These are phyloP conservation scores for Ganoderma sp. DNA, from an alignment of 1,284 basidiomycete genomes.

Conservation along the genomic window DNA sequence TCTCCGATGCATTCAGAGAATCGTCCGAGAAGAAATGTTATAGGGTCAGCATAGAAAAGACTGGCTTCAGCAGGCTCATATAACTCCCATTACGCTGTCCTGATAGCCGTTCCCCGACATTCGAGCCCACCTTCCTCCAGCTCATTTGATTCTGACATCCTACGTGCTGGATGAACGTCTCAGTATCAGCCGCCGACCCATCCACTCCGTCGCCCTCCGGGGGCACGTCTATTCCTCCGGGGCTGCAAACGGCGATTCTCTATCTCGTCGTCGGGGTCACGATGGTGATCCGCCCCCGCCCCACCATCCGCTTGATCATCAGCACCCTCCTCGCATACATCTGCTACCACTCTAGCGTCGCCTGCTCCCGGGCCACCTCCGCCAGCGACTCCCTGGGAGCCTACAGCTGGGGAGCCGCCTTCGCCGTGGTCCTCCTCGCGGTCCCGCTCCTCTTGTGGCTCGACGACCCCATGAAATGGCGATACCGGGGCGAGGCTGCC, in stretches of 20 bases:
- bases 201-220: not conserved
- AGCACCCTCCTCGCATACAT: not conserved
- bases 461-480: not conserved
- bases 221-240: not conserved
- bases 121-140: not conserved
- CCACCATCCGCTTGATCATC: not conserved
- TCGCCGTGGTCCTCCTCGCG: not conserved
- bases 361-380: not conserved
- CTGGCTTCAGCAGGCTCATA: not conserved
- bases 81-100: not conserved
- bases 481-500: not conserved
- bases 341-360: not conserved
- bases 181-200: not conserved
- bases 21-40: not conserved
- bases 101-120: not conserved
- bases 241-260: not conserved
- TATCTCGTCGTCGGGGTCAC: not conserved
- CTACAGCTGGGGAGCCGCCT: conserved; percentile 1
- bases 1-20: not conserved
- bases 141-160: not conserved
- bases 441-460: not conserved
- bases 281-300: not conserved
- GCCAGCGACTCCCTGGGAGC: not conserved
- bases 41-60: not conserved
- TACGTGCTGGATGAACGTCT: not conserved